These are phyloP conservation scores for Phoma sp. DNA, from an alignment of 2,329 filamentous ascomycete genomes.

Conservation along the genomic window DNA sequence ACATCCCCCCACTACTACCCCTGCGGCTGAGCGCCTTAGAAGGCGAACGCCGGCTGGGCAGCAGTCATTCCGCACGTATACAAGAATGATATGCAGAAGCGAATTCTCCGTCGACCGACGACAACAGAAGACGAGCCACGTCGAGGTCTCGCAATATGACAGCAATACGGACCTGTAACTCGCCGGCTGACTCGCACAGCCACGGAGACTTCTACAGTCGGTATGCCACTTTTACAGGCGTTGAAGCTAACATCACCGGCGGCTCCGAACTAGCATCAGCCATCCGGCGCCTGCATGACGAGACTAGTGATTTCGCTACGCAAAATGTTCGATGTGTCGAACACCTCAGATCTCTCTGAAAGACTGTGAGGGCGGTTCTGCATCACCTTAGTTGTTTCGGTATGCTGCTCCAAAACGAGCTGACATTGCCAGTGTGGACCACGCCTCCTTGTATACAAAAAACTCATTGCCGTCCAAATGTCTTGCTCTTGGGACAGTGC, in stretches of 20 bases:
- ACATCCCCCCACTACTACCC: background rate
- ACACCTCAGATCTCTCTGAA: background rate
- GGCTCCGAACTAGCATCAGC: conserved; percentile 10
- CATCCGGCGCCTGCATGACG: background rate
- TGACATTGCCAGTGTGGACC: background rate
- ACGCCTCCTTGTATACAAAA: background rate
- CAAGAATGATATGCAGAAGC: background rate
- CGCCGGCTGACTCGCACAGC: background rate
- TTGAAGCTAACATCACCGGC: conserved; percentile 2
- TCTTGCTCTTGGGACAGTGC: background rate
- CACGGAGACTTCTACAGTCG: background rate
- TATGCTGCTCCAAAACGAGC: background rate
- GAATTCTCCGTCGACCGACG: no score
- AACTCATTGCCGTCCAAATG: background rate
- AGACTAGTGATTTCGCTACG: conserved; percentile 7
- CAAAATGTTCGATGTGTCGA: conserved; percentile 1
- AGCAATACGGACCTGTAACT: background rate
- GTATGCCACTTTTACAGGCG: conserved; percentile 1
- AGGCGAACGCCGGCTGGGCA: conserved; percentile 4
- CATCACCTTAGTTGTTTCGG: background rate
- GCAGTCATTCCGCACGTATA: background rate
- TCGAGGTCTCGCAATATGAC: background rate
- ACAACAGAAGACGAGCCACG: no score
- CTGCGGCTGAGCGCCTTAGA: background rate
- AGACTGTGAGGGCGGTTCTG: background rate